These are phyloP conservation scores for Xylaria sp. DNA, from an alignment of 2,329 filamentous ascomycete genomes.

Conservation along the genomic window DNA sequence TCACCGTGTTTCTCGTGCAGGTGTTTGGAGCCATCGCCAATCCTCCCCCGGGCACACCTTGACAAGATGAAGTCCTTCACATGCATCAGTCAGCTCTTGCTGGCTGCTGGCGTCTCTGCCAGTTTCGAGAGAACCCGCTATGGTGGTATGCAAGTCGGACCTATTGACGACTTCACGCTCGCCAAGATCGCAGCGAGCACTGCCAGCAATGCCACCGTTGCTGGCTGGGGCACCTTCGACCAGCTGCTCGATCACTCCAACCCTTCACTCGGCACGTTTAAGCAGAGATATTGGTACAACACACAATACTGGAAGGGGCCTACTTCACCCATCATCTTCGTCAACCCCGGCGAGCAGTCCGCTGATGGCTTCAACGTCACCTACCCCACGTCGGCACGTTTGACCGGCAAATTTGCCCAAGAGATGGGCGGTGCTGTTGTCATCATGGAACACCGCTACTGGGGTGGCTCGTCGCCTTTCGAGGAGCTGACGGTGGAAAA, in stretches of 20 bases:
- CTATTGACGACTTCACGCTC: constrained; percentile 42
- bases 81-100: constrained; percentile 44
- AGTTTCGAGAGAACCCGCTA: constrained; percentile 40
- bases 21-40: constrained; percentile 27
- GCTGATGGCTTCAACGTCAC: constrained; percentile 51
- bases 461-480: constrained; percentile 55
- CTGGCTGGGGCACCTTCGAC: constrained; percentile 52
- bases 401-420: constrained; percentile 55
- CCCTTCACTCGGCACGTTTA: constrained; percentile 55
- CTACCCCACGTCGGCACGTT: constrained; percentile 56
- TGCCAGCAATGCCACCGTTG: constrained; percentile 25
- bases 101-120: constrained; percentile 45
- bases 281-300: constrained; percentile 57
- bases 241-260: constrained; percentile 57
- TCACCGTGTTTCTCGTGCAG: constrained; percentile 30
- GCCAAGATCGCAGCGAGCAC: constrained; percentile 30
- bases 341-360: constrained; percentile 55
- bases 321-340: constrained; percentile 54
- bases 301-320: constrained; percentile 55
- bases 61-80: constrained; percentile 47
- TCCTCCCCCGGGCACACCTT: constrained; percentile 22
- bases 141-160: constrained; percentile 48
- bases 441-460: constrained; percentile 58
- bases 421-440: constrained; percentile 55
- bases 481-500: constrained; percentile 52